Base-by-base conservation (phyloP, 192 early-diverging fungal species). In the Phlyctochytrium planicorne region DNA sequence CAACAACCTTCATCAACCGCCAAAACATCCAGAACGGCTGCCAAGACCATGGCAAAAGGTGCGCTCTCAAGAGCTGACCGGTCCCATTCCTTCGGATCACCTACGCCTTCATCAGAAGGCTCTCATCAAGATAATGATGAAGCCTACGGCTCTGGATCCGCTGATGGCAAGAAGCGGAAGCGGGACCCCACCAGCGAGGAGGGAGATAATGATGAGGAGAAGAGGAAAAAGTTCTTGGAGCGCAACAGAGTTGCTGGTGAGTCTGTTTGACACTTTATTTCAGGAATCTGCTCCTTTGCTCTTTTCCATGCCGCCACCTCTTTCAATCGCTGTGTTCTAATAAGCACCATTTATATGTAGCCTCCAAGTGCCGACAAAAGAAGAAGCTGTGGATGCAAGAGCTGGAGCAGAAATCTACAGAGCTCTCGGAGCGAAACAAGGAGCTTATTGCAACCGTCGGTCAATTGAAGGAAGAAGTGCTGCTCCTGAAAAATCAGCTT, bases 311-410 rank as follows among this genome's bases (percentile, higher is more conserved):
- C n/a, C n/a, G n/a, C n/a, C n/a, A n/a, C n/a, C n/a, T n/a, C n/a
- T n/a, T n/a, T n/a, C n/a, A n/a, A n/a, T n/a, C n/a, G n/a, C n/a
- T n/a, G n/a, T n/a, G n/a, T n/a, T n/a, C n/a, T n/a, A n/a, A n/a
- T n/a, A n/a, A n/a, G n/a, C n/a, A n/a, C n/a, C n/a, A n/a, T n/a
- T n/a, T n/a, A n/a, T 84, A 91, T 80, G 94, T 93, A 37, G 94
- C 94, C 0, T 78, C 91, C n/a, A 94, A 96, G 79, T 96, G 94
- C 69, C 86, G 94, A 24, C 93, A 93, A 67, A 89, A 93, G 62
- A 96, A 96, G 75, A 96, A 96, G 77, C 82, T 92, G 73, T 94
- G 93, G 93, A 80, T 96, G 29, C 78, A 85, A 60, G 85, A 90
- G 67, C 84, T 96, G 63, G 90, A 96, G 69, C 70, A 70, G 12